Evolutionary conservation across 331 rosid genomes (phyloP), one percentile per base, ranked within the genome.

Genomic region (Quercus lobata): DNA sequence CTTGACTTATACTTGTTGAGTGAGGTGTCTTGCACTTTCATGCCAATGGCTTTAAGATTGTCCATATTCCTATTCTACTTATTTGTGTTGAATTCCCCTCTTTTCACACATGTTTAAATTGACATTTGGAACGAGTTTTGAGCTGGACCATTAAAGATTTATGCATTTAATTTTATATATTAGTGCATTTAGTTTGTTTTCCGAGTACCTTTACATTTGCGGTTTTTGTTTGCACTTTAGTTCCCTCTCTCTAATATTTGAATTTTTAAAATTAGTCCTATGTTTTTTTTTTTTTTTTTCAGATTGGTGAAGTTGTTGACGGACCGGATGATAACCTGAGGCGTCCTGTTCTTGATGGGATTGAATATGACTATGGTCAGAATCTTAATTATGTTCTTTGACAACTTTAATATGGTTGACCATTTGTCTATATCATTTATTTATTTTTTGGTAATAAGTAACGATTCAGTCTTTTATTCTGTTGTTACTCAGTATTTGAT

Each of bases 291-390:
- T 6, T 7, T 52, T 63, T 74, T 60, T 61, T 52, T 6, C 71
- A 95, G 99, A 93, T 95, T 84, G 99, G 99, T 71, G 99, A 95
- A 88, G 99, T 95, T 88, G 97, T 95, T 81, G 99, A 95, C 84
- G 98, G 98, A 78, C 99, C 99, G 16, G 97, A 94, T 68, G 93
- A 84, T 29, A 53, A 72, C 73, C 56, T 87, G 73, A 87, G 66
- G 87, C 95, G 87, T 60, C 89, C 96, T 70, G 72, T 79, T 76
- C 83, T 84, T 68, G 94, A 91, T 79, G 99, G 99, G 79, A 52
- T 75, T 84, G 96, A 93, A 77, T 95, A 93, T 32, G 98, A 95
- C 69, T 76, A 93, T 75, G 99, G 99, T 93, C 57, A 85, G 94
- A 69, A 77, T 87, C 78, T 24, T 24, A 24, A 24, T 60, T 73